Base-by-base conservation (phyloP, 352 stramenopile genomes). In the Blastocystis sp. region DNA sequence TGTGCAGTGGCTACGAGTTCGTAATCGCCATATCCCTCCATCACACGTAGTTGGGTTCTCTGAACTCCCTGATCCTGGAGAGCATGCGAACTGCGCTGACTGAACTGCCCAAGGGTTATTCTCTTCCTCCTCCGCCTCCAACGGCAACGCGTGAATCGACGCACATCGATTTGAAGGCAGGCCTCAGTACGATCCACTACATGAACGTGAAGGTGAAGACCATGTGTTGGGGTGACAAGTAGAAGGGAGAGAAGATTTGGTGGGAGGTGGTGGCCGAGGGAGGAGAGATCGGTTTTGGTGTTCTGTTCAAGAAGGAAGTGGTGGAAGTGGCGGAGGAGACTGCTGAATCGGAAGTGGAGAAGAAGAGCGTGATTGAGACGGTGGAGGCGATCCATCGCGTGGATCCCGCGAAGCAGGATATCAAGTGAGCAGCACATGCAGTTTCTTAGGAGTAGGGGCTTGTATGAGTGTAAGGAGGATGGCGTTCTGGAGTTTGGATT, bases 401-500 rank as follows among this genome's bases (percentile, higher is more conserved):
- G 2, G 74, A 84, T n/a, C 74, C 74, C 54, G 28, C 74, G 34
- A 84, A 54, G 24, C 54, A 84, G 48, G 74, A 84, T 34, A 84
- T 84, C 14, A 34, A 38, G 66, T 76, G 48, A 34, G 19, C 19
- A 4, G 28, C 4, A 34, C 28, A n/a, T 0, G 7, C 2, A 1
- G 54, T 3, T 2, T 14, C 54, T 34, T 21, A 10, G 21, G 3
- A 10, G 48, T 76, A 76, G 66, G 34, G 74, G 74, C 4, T 43
- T 69, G 17, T 52, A 69, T 3, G 74, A 84, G 60, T 84, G 74
- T 19, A 43, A 66, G 74, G 60, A 68, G 11, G 74, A 84, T 19
- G 74, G 74, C 7, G n/a, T 14, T 21, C 14, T 84, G 3, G 74
- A 84, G 40, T 84, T 84, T 64, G 74, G 74, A 60, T 84, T 84